Base-by-base conservation (phyloP, 345 rosid species). In the Lepidium sativum region DNA sequence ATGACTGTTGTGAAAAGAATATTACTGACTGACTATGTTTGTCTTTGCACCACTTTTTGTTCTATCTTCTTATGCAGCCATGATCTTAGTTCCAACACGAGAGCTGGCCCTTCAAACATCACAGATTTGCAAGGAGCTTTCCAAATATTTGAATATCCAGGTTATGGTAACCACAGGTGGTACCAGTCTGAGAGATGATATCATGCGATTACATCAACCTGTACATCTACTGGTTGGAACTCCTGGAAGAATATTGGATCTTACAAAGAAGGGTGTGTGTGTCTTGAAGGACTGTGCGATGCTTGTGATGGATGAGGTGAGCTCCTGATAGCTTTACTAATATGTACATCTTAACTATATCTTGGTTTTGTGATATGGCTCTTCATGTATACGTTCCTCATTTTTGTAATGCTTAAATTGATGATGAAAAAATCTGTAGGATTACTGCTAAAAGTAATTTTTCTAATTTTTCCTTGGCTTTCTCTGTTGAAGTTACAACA, bases 81-180 rank as follows among this genome's bases (percentile, higher is more conserved):
- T 95, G 74, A 91, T 95, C 51, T 91, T 95, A 16, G 99, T 95
- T 75, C 99, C 97, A 42, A 95, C 99, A 0, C 79, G 99, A 41
- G 99, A 95, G 71, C 80, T 91, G 80, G 99, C 99, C 44, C 95
- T 95, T 72, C 99, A 95, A 81, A 95, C 99, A 41, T 88, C 99
- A 18, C 99, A 95, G 67, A 97, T 95, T 21, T 95, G 99, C 60
- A 95, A 95, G 83, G 99, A 95, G 85, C 96, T 95, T 13, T 94
- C 95, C 32, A 95, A 95, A 70, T 83, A 95, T 76, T 77, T 95
- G 86, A 70, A 91, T 63, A 88, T 95, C 72, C 95, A 91, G 77
- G 94, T 95, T 44, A 95, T 91, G 99, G 97, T 91, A 47, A 95
- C 99, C 51, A 95, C 99, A 8, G 99, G 99, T 8, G 99, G 99